Evolutionary conservation across 2,329 filamentous ascomycete genomes (phyloP).

Genomic region (Zymoseptoria passerinii): DNA sequence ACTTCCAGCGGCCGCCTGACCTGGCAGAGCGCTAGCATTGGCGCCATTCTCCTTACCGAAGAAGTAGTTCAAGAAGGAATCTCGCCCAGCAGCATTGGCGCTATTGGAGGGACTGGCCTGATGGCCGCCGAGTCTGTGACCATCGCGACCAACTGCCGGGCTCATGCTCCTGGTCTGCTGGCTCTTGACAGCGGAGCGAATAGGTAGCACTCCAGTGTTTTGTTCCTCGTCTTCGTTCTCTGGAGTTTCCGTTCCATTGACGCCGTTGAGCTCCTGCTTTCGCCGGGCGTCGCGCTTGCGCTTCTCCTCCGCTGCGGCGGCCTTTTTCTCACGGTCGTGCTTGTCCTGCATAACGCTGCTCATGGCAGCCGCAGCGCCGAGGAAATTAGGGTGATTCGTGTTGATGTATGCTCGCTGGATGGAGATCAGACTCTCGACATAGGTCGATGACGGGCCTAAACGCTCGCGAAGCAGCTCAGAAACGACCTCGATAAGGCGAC

Average conservation of each 20-base stretch:
- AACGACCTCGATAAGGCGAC: constrained; percentile 94
- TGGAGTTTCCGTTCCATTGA: constrained; percentile 64
- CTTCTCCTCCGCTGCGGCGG: constrained; percentile 69
- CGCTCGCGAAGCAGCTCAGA: constrained; percentile 90
- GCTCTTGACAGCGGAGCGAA: constrained; percentile 37
- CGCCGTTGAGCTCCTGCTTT: constrained; percentile 67
- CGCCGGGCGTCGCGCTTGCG: constrained; percentile 76
- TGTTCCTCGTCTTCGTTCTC: constrained; percentile 53
- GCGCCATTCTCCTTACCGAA: constrained; percentile 84
- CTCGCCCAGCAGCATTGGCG: constrained; percentile 50
- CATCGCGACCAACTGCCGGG: constrained; percentile 56
- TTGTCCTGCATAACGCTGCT: constrained; percentile 90
- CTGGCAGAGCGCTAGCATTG: constrained; percentile 26
- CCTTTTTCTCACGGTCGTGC: constrained; percentile 86
- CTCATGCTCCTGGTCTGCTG: constrained; percentile 71
- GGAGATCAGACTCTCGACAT: constrained; percentile 93
- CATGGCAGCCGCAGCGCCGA: constrained; percentile 95
- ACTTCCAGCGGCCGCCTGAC: constrained; percentile 30
- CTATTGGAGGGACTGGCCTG: constrained; percentile 5
- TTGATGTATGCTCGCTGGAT: constrained; percentile 99
- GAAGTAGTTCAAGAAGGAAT: constrained; percentile 97
- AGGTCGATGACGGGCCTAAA: constrained; percentile 77
- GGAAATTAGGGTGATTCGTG: constrained; percentile 97
- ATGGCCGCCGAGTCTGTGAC: constrained; percentile 24
- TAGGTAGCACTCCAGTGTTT: constrained; percentile 44